A percentile compares a stretch with the other conserved stretches of the same genome.
Conservation (phyloP, 2,329 filamentous ascomycete genomes). For the Nigrospora sphaerica region DNA sequence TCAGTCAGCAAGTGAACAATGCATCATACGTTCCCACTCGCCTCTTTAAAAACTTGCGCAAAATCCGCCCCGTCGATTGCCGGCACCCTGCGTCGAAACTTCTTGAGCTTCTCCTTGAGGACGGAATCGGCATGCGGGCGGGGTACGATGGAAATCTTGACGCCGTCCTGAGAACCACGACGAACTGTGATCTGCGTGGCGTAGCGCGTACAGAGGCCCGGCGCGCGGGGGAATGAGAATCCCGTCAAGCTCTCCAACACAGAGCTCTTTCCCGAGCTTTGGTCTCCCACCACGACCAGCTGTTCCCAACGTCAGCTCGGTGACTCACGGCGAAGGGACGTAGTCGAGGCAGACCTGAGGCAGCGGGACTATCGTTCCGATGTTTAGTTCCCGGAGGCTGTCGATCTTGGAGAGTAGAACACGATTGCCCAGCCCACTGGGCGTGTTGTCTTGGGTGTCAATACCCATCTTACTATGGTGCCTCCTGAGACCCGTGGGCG, state of each 20-base stretch:
- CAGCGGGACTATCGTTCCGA: conserved; percentile 15
- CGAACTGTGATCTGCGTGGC: conserved; percentile 15
- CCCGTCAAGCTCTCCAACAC: conserved; percentile 52
- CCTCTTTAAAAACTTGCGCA: background rate
- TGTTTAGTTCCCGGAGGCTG: conserved; percentile 15
- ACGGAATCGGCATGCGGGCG: conserved; percentile 1
- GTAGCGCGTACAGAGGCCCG: conserved; percentile 16
- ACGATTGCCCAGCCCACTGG: conserved; percentile 11
- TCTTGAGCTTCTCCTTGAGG: background rate
- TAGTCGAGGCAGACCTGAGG: conserved; percentile 7
- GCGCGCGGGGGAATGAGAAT: conserved; percentile 16
- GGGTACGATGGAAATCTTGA: conserved; percentile 3
- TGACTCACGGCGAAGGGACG: too few species aligned
- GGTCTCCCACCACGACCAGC: conserved; percentile 68
- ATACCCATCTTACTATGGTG: too few species aligned
- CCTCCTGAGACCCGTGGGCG: too few species aligned
- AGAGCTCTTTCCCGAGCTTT: conserved; percentile 70
- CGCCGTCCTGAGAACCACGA: background rate
- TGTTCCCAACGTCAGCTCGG: conserved; percentile 18
- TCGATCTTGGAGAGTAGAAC: conserved; percentile 17
- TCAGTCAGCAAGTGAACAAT: background rate
- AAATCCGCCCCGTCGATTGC: background rate
- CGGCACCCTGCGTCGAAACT: conserved; percentile 1
- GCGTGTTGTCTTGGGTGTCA: too few species aligned
- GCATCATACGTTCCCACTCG: background rate